Evolutionary conservation across 345 rosid species (phyloP).

Genomic region (Streptanthus diversifolius): DNA sequence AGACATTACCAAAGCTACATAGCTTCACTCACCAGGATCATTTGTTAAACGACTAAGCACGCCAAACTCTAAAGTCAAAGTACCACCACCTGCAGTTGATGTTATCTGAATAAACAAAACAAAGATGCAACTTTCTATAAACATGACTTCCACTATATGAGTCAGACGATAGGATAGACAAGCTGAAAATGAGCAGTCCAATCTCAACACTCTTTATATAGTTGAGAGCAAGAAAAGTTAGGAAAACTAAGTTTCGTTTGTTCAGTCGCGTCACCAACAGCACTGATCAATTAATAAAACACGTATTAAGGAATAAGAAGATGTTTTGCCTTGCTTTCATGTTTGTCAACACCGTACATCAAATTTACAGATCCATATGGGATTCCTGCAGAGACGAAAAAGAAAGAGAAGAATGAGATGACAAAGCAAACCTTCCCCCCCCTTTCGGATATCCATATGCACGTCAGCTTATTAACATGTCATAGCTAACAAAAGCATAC

Average conservation of each 20-base stretch:
- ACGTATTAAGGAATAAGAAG: background rate
- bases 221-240: background rate
- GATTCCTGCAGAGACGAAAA: conserved; percentile 62
- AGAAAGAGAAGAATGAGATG: conserved; percentile 16
- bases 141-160: background rate
- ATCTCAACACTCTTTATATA: background rate
- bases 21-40: conserved; percentile 69
- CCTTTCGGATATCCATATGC: background rate
- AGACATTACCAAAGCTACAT: conserved; percentile 2
- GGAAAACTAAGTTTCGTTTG: background rate
- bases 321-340: conserved; percentile 86
- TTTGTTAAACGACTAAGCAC: conserved; percentile 89
- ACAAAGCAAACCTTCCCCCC: background rate
- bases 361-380: conserved; percentile 97
- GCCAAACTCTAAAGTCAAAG: conserved; percentile 94
- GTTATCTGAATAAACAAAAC: conserved; percentile 63
- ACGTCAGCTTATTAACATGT: background rate
- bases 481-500: conserved; percentile 31
- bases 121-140: conserved; percentile 19
- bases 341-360: conserved; percentile 85
- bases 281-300: conserved; percentile 4
- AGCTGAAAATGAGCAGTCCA: background rate
- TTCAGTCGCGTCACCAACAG: background rate
- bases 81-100: conserved; percentile 99
- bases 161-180: background rate